A percentile compares a stretch with the other conserved stretches of the same genome.
Conservation (phyloP, 225 moss, liverwort and hornwort genomes). For the Bryoerythrophyllum caledonicum region DNA sequence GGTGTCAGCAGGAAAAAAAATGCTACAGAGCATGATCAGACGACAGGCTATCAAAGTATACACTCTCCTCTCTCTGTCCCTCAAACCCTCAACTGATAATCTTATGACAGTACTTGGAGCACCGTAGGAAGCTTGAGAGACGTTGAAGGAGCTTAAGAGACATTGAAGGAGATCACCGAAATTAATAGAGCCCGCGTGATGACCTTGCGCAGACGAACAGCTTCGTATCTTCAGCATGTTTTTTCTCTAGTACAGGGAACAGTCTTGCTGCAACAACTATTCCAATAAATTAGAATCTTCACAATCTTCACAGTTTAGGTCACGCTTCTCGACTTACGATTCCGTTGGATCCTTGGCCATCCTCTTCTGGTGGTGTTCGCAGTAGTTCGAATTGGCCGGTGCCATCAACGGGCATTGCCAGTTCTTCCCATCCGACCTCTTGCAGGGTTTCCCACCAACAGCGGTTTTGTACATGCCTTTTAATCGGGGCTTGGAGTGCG, state of each 20-base stretch:
- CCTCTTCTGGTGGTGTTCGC: conserved; percentile 63
- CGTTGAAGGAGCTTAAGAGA: no score
- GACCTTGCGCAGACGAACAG: conserved; percentile 30
- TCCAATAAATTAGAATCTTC: conserved; percentile 48
- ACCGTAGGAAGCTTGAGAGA: not conserved
- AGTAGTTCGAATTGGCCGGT: conserved; percentile 54
- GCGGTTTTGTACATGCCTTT: conserved; percentile 54
- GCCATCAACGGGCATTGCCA: conserved; percentile 65
- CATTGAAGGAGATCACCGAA: conserved; percentile 29
- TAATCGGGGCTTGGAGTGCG: conserved; percentile 48
- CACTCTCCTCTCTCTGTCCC: conserved; percentile 17
- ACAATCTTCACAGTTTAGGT: conserved; percentile 31
- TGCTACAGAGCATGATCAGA: conserved; percentile 39
- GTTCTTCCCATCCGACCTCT: conserved; percentile 66
- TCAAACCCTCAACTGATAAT: conserved; percentile 15
- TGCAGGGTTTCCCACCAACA: conserved; percentile 59
- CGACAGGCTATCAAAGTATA: conserved; percentile 29
- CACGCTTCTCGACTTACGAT: conserved; percentile 20
- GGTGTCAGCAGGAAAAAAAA: conserved; percentile 50
- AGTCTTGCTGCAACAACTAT: conserved; percentile 36
- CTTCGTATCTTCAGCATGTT: conserved; percentile 29
- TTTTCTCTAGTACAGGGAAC: conserved; percentile 48
- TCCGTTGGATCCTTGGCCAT: conserved; percentile 46
- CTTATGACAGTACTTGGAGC: conserved; percentile 21
- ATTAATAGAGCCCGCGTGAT: conserved; percentile 30